Evolutionary conservation across 331 rosid species (phyloP).

Genomic region (Stylosanthes scabra): DNA sequence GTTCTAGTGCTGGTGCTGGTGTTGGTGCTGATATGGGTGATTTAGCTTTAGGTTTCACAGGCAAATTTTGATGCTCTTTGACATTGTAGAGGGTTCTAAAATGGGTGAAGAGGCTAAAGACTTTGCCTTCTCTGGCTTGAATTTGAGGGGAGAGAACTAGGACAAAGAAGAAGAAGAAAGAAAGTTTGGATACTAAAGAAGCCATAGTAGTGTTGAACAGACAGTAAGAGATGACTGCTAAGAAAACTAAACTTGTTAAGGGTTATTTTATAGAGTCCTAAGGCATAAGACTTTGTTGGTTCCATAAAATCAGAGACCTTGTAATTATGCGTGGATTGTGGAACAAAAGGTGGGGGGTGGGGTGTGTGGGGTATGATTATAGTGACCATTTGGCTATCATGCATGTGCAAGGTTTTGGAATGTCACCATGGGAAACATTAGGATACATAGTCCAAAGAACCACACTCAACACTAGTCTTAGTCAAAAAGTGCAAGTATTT

Average conservation of each 20-base stretch:
- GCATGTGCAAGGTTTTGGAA: conserved; percentile 59
- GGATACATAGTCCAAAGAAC: conserved; percentile 14
- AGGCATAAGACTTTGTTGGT: background rate
- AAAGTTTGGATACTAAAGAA: conserved; percentile 47
- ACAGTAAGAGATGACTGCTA: conserved; percentile 30
- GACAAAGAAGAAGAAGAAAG: conserved; percentile 45
- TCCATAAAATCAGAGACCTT: conserved; percentile 9
- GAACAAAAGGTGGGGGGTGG: conserved; percentile 42
- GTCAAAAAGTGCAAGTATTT: conserved; percentile 37
- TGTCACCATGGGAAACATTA: conserved; percentile 44
- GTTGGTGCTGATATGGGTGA: conserved; percentile 12
- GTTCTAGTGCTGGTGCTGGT: too few relatives aligned
- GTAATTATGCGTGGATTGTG: conserved; percentile 72
- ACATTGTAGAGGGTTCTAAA: conserved; percentile 33
- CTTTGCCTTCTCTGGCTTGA: conserved; percentile 62
- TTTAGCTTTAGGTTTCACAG: conserved; percentile 4
- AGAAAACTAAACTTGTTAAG: conserved; percentile 19
- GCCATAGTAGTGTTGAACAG: conserved; percentile 48
- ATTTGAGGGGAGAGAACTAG: conserved; percentile 49
- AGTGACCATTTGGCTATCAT: conserved; percentile 45
- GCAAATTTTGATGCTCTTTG: conserved; percentile 25
- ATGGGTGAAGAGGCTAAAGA: conserved; percentile 57
- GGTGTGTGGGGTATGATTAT: conserved; percentile 54
- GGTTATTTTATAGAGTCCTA: conserved; percentile 43
- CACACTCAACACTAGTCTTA: background rate